A percentile compares a stretch with the other conserved stretches of the same genome.
phyloP scores from a whole-genome alignment of 2,329 filamentous ascomycete species.

The Ceratocystis cubensis region DNA sequence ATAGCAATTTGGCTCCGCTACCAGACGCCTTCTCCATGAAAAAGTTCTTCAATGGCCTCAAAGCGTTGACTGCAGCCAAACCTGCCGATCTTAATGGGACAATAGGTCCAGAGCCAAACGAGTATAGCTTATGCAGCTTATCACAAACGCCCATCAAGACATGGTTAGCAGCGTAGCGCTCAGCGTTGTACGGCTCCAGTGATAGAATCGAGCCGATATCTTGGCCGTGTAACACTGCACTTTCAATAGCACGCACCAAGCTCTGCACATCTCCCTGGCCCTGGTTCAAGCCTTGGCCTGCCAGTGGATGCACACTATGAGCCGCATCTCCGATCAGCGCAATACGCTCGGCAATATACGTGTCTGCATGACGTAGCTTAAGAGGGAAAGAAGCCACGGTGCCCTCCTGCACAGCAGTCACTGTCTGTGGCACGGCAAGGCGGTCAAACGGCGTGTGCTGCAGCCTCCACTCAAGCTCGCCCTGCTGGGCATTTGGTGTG shows the following conservation, averaged over 20 bases:
- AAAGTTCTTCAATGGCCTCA: constrained; percentile 67
- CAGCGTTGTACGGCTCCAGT: constrained; percentile 67
- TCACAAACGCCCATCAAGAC: constrained; percentile 69
- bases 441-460: constrained; percentile 51
- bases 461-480: constrained; percentile 76
- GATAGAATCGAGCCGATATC: constrained; percentile 71
- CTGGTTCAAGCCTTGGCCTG: constrained; percentile 87
- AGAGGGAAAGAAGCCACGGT: constrained; percentile 84
- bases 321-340: constrained; percentile 90
- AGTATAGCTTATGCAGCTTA: constrained; percentile 86
- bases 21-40: constrained; percentile 66
- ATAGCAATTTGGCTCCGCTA: constrained; percentile 37
- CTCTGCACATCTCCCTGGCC: constrained; percentile 81
- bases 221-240: constrained; percentile 68
- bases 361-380: constrained; percentile 83
- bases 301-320: constrained; percentile 87
- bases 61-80: constrained; percentile 58
- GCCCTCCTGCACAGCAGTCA: constrained; percentile 60
- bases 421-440: constrained; percentile 49
- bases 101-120: constrained; percentile 64
- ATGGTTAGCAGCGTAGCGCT: constrained; percentile 73
- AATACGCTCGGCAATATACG: constrained; percentile 80
- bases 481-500: constrained; percentile 41
- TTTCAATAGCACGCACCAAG: constrained; percentile 60
- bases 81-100: constrained; percentile 70